Evolutionary conservation across 2,329 filamentous ascomycete genomes (phyloP).

Genomic region (Pestalotiopsis sp.): DNA sequence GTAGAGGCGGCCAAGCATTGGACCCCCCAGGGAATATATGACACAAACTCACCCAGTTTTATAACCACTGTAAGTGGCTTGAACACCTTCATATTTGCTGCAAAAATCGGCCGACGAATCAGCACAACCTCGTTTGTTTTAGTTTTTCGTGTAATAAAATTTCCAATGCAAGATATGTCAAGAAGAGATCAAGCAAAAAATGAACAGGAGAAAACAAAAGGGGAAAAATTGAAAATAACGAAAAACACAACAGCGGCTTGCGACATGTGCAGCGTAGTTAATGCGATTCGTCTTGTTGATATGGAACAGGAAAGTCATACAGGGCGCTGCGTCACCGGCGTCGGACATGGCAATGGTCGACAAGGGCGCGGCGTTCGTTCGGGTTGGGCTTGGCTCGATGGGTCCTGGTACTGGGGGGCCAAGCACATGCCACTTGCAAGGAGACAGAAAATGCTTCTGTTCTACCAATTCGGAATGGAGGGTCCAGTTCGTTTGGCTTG

Average conservation of each 20-base stretch:
- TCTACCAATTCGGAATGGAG: too few species aligned
- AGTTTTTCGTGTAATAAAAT: background rate
- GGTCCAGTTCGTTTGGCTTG: too few species aligned
- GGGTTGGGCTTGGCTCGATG: background rate
- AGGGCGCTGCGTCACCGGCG: conserved; percentile 25
- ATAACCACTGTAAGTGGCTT: conserved; percentile 79
- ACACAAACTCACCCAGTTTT: conserved; percentile 71
- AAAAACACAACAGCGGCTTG: background rate
- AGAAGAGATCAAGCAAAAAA: background rate
- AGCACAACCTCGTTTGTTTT: background rate
- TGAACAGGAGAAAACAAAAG: background rate
- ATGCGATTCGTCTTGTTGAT: conserved; percentile 2
- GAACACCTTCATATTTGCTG: conserved; percentile 63
- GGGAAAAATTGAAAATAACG: background rate
- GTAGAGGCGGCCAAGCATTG: background rate
- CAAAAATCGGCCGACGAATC: conserved; percentile 20
- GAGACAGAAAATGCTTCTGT: too few species aligned
- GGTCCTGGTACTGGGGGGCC: too few species aligned
- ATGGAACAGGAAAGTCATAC: conserved; percentile 24
- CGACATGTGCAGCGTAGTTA: background rate
- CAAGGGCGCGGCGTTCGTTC: background rate
- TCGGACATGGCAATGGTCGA: conserved; percentile 22
- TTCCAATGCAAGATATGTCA: background rate
- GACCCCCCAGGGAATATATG: background rate
- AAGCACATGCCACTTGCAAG: too few species aligned